Evolutionary conservation across 164 flowering plant genomes (phyloP), one percentile per base, ranked within the genome.

Genomic region (Chimonanthus praecox): DNA sequence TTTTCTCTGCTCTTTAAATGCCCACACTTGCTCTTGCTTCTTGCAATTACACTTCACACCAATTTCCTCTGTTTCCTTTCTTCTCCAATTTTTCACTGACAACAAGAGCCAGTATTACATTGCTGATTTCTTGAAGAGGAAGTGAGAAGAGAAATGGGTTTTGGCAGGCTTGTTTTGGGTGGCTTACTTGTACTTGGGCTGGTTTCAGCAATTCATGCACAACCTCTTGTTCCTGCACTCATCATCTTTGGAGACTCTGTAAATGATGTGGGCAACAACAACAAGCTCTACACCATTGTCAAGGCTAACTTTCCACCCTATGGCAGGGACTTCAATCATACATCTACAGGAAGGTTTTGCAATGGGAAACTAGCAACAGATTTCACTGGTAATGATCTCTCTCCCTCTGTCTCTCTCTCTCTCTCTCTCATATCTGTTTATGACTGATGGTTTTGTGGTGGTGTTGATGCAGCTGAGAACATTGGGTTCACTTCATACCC

Each of bases 291-390:
- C 21, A 91, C 99, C 3, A 66, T 90, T 0, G 82, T 92, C 72
- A 94, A 87, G 79, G 88, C 98, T 5, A 86, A 91, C 81, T 92
- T 90, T 74, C 93, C 84, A 71, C 99, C 99, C 74, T 90, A 95
- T 74, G 99, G 99, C 48, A 82, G 97, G 78, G 97, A 92, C 79
- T 95, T 90, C 51, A 75, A 80, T 4, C 93, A 87, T 70, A 73
- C 58, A 21, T 88, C 96, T 18, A 95, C 98, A 0, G 97, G 99
- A 62, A 89, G 99, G 81, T 95, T 95, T 80, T 90, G 90, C 79
- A 95, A 95, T 81, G 97, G 98, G 69, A 95, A 93, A 75, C 83
- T 92, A 15, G 98, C 97, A 70, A 82, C 89, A n/a, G 97, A 94
- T 67, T 89, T 87, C 82, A 90, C 94, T 65, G 96, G 99, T 94